Base-by-base conservation (phyloP, 2,329 filamentous ascomycete genomes). In the Alternaria solani region DNA sequence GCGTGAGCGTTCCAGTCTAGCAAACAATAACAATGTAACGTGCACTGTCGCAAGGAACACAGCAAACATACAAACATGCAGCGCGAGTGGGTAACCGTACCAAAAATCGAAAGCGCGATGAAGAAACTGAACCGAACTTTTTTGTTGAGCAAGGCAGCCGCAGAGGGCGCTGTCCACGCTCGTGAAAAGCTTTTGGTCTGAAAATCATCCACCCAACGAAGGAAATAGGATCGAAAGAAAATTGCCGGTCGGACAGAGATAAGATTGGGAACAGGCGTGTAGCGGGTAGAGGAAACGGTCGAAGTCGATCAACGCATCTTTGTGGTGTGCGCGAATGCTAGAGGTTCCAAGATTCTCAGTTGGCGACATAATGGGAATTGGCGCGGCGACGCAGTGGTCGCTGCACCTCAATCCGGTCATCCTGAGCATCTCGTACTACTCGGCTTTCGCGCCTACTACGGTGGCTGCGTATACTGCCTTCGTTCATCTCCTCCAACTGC, bases 1-100 rank as follows among this genome's bases (percentile, higher is more conserved):
- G 75, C 74, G 75, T 75, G 74, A 78, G 75, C 74, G 68, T 72
- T 69, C 71, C 63, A 67, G 62, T 77, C 74, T 77, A 77, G 66
- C 71, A 76, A 78, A 70, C 64, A 68, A 75, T 68, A 75, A 68
- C 63, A 68, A 69, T 63, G 75, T 78, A 73, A 66, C 72, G 72
- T 70, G 72, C 72, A 75, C 68, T 70, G 68, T 70, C 66, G 67
- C 68, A 58, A 59, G 58, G 58, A 71, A 69, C 68, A 64, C 66
- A 66, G 65, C 65, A 70, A 72, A 60, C 63, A 68, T 71, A 64
- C 59, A 65, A 67, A 69, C 55, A 62, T 44, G 44, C 64, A 66
- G 61, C 51, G 61, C 53, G 65, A 59, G 65, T 57, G 64, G 65
- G 66, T 58, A 73, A 70, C 68, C 57, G 53, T 67, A 64, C 67